Base-by-base conservation (phyloP, 2,329 filamentous ascomycete species). In the Pseudopyricularia cyperi region DNA sequence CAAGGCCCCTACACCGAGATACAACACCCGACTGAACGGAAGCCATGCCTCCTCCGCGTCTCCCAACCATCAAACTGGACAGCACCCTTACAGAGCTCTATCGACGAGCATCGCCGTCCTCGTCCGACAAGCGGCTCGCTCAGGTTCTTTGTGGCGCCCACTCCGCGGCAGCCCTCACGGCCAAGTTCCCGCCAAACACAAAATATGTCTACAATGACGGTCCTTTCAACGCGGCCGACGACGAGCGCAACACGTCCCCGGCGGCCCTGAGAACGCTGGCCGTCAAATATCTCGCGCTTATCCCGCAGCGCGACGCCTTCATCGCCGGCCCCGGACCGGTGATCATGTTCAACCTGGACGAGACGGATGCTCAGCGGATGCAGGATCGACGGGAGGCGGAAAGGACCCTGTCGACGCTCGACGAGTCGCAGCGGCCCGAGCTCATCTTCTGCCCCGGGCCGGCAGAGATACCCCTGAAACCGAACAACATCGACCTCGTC, bases 171-270 rank as follows among this genome's bases (percentile, higher is more conserved):
- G 61, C 7, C 24, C 56, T 66, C 15, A 62, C 55, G 15, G 51
- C 59, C 4, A 53, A 60, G 51, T 58, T 68, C 14, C 61, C 64
- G 1, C 59, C 63, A 8, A 69, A 67, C 52, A 59, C 58, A 14
- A 68, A 67, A 52, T 68, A 61, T 44, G 59, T 67, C 14, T 69
- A 69, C 51, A 63, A 69, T 37, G 65, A 68, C 54, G 59, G 57
- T 6, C 56, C 57, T 28, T 65, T 66, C 52, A 64, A 60, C 54
- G 59, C 57, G 14, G 50, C 19, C 15, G 54, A 56, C 1, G 52
- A 58, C 3, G 52, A 53, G n/a, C 34, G 35, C 30, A 46, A 53
- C 35, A 57, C 58, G 15, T 42, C 35, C 39, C 42, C 51, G 2
- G 50, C 50, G 2, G 56, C 61, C 9, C 55, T 56, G 50, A 51